Percentiles rank a stretch among this genome's conserved stretches.
Conservation (phyloP, 768 basidiomycete species). For the Phylloporus arenicola region DNA sequence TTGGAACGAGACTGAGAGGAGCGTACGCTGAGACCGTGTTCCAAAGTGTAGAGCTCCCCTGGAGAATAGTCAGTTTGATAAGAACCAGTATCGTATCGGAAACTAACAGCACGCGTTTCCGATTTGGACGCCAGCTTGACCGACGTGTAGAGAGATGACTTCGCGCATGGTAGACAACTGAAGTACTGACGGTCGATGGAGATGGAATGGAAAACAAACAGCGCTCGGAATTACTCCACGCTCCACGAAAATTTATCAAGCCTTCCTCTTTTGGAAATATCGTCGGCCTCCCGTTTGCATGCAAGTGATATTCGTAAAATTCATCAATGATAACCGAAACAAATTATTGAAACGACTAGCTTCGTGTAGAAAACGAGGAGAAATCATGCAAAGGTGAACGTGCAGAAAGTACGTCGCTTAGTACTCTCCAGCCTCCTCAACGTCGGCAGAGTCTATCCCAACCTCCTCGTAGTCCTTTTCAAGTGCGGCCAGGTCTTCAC, state of each 20-base stretch:
- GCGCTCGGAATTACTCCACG: too few relatives aligned
- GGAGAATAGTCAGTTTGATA: conserved; percentile 14
- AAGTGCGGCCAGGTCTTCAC: conserved; percentile 99
- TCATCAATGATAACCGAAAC: conserved; percentile 28
- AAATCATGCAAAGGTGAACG: conserved; percentile 13
- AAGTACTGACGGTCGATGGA: conserved; percentile 6
- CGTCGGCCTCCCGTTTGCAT: conserved; percentile 1
- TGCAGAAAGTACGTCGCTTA: conserved; percentile 17
- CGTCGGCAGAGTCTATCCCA: conserved; percentile 48
- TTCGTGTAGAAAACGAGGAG: conserved; percentile 21
- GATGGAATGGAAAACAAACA: neutral
- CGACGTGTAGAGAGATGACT: conserved; percentile 98
- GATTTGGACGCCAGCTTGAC: conserved; percentile 97
- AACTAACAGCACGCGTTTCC: conserved; percentile 96
- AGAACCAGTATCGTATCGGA: conserved; percentile 4
- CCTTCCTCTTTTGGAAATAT: conserved; percentile 25
- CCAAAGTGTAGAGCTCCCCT: conserved; percentile 98
- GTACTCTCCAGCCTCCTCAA: conserved; percentile 47
- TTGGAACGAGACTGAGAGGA: neutral
- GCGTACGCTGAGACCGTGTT: conserved; percentile 92
- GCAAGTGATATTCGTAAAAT: conserved; percentile 29
- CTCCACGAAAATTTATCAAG: conserved; percentile 19
- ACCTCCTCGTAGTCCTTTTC: conserved; percentile 96
- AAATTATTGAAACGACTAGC: conserved; percentile 29
- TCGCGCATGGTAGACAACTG: conserved; percentile 58